Evolutionary conservation across 1,284 basidiomycete genomes (phyloP), one percentile per base, ranked within the genome.

Genomic region (Leccinum ponderosum): DNA sequence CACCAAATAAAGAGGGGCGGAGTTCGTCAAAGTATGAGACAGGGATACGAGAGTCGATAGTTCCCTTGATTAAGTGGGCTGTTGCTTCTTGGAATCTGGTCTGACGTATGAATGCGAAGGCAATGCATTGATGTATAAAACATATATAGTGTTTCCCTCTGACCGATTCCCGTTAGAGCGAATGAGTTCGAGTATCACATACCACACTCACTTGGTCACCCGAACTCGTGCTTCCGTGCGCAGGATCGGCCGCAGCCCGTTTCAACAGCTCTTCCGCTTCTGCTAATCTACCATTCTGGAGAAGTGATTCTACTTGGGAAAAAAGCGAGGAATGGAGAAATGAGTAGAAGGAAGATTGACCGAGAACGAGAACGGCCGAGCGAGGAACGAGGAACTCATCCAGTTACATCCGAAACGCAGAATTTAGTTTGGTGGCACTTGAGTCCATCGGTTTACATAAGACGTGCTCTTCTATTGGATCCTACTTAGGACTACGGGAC

Each of bases 11-110:
- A 5, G 77, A 73, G 17, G 87, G 87, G 11, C 84, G 79, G 27
- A 94, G 74, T 57, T 89, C 83, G 4, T 91, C 89, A 68, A 87
- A 94, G 69, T 92, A 89, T 65, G 88, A 86, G 62, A 94, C 78
- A 53, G 91, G 81, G 5, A 93, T 71, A 12, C 92, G 83, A 0
- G 93, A 91, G 70, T 95, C 93, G 15, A 90, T 76, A 35, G 86
- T 81, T 29, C 91, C 90, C 58, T 84, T 80, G 68, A 89, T 85
- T 59, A 94, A 80, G 65, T 90, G 80, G 64, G 82, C 80, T n/a
- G 87, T 88, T 1, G 91, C 92, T 63, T 92, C 87, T 65, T 88
- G 84, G 69, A 94, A 94, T 31, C 84, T 76, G 0, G 90, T 92
- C 71, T 91, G 87, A 17, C 77, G 73, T 65, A 94, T 80, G 64